phyloP scores from a whole-genome alignment of 2,329 filamentous ascomycete genomes.

The Epichloe coenophiala region DNA sequence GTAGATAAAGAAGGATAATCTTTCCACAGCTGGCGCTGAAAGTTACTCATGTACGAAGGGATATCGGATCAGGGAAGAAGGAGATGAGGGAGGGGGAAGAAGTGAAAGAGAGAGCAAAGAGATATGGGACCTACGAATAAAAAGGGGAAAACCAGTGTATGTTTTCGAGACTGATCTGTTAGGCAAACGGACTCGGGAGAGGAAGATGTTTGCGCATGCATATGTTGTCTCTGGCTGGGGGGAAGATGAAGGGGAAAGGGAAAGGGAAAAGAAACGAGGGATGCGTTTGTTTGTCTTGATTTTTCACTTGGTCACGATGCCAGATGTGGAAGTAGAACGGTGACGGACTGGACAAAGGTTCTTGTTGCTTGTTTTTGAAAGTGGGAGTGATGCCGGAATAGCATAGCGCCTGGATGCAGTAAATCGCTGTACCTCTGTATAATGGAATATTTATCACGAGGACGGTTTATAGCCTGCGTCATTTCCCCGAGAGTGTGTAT shows the following conservation, averaged over 20 bases:
- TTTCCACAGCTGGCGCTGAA: not conserved
- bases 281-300: not conserved
- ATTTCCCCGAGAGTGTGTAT: no score
- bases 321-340: not conserved
- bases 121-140: not conserved
- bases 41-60: not conserved
- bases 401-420: slow-evolving; percentile 4
- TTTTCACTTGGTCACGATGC: not conserved
- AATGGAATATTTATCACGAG: not conserved
- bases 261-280: not conserved
- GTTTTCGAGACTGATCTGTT: not conserved
- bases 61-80: not conserved
- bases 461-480: not conserved
- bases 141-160: not conserved
- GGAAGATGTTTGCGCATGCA: not conserved
- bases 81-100: not conserved
- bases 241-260: not conserved
- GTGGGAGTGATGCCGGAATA: not conserved
- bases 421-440: slow-evolving; percentile 4
- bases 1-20: not conserved
- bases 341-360: slow-evolving; percentile 4
- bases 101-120: not conserved
- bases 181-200: not conserved
- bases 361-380: not conserved
- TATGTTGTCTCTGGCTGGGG: not conserved